Conservation (phyloP, 192 early-diverging fungal species). For the Spizellomyces sp. region DNA sequence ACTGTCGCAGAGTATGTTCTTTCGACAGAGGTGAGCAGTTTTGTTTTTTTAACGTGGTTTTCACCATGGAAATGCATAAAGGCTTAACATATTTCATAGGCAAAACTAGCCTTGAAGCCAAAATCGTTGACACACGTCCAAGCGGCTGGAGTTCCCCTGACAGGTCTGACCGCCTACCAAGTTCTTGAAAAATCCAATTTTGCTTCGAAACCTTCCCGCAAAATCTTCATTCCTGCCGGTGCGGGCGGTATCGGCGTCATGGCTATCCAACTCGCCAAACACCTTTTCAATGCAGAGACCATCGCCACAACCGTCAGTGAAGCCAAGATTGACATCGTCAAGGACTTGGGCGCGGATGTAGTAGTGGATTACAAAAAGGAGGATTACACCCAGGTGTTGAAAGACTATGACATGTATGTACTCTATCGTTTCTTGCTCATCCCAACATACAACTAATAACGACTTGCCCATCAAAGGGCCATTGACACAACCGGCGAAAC, state of each 20-base stretch:
- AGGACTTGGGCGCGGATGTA: slow-evolving; percentile 47
- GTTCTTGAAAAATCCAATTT: slow-evolving; percentile 9
- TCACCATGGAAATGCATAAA: neutral
- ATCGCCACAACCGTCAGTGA: slow-evolving; percentile 59
- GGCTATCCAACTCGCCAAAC: slow-evolving; percentile 51
- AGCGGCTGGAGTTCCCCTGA: slow-evolving; percentile 55
- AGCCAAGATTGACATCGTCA: slow-evolving; percentile 42
- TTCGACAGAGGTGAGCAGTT: slow-evolving; percentile 4
- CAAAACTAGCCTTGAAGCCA: slow-evolving; percentile 36
- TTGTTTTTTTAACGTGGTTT: neutral
- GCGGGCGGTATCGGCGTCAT: slow-evolving; percentile 60
- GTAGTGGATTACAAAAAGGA: slow-evolving; percentile 55
- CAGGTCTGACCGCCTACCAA: slow-evolving; percentile 54
- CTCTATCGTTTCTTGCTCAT: too few species aligned
- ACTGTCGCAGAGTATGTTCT: slow-evolving; percentile 26
- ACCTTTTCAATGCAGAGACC: slow-evolving; percentile 37
- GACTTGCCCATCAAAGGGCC: neutral
- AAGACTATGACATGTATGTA: slow-evolving; percentile 37
- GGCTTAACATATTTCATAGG: slow-evolving; percentile 1
- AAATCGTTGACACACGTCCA: slow-evolving; percentile 35
- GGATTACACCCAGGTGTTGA: slow-evolving; percentile 13
- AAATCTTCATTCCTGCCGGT: slow-evolving; percentile 56
- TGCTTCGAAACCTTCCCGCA: slow-evolving; percentile 10
- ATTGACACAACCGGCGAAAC: slow-evolving; percentile 49
- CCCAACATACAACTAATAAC: too few species aligned